A percentile compares a stretch with the other conserved stretches of the same genome.
These are phyloP conservation scores for Bifiguratus adelaidae DNA, from an alignment of 192 early-diverging fungal genomes.

Conservation along the genomic window DNA sequence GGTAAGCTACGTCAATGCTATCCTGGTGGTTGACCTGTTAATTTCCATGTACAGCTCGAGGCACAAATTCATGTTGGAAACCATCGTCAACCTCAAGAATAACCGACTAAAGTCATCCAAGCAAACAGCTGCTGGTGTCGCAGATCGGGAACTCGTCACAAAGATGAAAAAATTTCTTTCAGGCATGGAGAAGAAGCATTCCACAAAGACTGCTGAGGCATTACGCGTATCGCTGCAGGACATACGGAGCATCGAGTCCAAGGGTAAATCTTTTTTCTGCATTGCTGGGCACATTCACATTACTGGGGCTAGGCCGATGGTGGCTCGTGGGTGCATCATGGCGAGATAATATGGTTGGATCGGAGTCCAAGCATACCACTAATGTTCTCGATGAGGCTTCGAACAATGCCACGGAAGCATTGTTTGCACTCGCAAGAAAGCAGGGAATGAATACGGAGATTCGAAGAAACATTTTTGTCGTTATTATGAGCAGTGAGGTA, in stretches of 20 bases:
- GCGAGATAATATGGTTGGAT: conserved; percentile 59
- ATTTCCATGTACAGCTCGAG: conserved; percentile 43
- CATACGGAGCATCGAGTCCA: conserved; percentile 67
- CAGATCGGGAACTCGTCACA: conserved; percentile 49
- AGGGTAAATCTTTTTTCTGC: conserved; percentile 36
- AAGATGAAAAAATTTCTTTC: conserved; percentile 73
- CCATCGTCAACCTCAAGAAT: conserved; percentile 85
- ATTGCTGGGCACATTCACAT: background rate
- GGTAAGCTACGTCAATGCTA: conserved; percentile 27
- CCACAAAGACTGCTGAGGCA: conserved; percentile 51
- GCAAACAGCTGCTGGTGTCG: conserved; percentile 19
- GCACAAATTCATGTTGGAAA: conserved; percentile 92
- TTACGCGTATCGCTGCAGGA: conserved; percentile 80
- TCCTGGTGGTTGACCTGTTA: too few species aligned
- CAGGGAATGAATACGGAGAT: conserved; percentile 98
- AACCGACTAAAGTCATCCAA: conserved; percentile 67
- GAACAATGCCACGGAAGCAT: conserved; percentile 35
- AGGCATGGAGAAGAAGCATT: conserved; percentile 46
- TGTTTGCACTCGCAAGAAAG: conserved; percentile 68
- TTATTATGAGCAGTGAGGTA: conserved; percentile 82
- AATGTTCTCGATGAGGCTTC: conserved; percentile 23
- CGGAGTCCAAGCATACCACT: conserved; percentile 24
- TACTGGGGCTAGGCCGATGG: conserved; percentile 58
- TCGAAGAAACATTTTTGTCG: conserved; percentile 83
- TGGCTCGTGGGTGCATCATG: conserved; percentile 96